A percentile compares a stretch with the other conserved stretches of the same genome.
phyloP scores from a whole-genome alignment of 495 filamentous ascomycete species.

The Neurospora sp. region DNA sequence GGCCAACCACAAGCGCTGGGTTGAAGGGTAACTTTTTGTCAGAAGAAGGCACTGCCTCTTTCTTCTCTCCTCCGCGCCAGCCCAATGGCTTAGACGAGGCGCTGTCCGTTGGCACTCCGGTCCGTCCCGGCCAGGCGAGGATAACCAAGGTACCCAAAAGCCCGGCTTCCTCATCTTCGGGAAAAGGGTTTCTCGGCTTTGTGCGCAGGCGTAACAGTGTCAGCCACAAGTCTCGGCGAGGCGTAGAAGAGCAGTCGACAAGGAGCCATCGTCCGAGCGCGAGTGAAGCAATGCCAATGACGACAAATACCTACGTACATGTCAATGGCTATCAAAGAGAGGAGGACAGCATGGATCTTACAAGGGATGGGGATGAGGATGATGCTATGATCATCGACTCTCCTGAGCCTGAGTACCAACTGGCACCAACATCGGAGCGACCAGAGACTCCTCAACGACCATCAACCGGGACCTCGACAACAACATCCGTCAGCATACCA shows the following conservation, averaged over 20 bases:
- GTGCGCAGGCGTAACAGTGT: neutral
- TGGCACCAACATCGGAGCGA: neutral
- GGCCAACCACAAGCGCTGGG: neutral
- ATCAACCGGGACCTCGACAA: neutral
- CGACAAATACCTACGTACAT: neutral
- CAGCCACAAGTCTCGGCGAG: neutral
- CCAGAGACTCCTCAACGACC: neutral
- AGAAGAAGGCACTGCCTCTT: neutral
- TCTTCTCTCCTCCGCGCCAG: neutral
- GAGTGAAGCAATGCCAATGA: neutral
- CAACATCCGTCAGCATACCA: conserved; percentile 4
- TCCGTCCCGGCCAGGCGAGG: neutral
- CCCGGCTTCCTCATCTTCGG: neutral
- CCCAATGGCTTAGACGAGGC: neutral
- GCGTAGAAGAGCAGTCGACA: neutral
- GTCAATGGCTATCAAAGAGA: neutral
- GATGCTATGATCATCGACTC: conserved; percentile 13
- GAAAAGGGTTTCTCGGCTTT: neutral
- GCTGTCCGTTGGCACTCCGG: neutral
- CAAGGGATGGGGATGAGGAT: neutral
- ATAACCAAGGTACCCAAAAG: neutral
- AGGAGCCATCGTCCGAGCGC: conserved; percentile 2
- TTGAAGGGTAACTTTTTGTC: neutral
- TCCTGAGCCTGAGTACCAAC: conserved; percentile 3
- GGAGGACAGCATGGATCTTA: neutral